Percentiles rank a stretch among this genome's conserved stretches.
Evolutionary conservation across 441 rosid genomes (phyloP).

Genomic region (Isatis lusitanica): DNA sequence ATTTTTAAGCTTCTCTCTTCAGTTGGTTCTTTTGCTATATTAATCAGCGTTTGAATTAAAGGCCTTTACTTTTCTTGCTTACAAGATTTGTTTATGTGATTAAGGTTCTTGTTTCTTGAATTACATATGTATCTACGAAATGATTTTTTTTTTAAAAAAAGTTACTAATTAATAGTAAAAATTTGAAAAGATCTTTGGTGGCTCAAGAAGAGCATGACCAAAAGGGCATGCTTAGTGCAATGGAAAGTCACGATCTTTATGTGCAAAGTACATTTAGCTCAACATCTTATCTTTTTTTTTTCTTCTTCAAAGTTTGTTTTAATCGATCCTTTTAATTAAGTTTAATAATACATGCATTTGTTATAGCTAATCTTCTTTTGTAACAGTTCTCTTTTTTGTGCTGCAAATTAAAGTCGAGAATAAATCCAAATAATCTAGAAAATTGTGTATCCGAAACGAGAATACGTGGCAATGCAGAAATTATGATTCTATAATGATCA

Average conservation of each 20-base stretch:
- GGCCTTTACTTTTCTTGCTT: not conserved
- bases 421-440: constrained; percentile 30
- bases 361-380: constrained; percentile 6
- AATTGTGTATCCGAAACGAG: not conserved
- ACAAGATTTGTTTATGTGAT: not conserved
- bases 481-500: not conserved
- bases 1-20: constrained; percentile 3
- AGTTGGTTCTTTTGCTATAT: not conserved
- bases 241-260: constrained; percentile 34
- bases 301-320: not conserved
- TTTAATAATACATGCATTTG: not conserved
- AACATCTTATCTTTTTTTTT: constrained; percentile 21
- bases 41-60: not conserved
- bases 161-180: not conserved
- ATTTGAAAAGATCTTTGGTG: not conserved
- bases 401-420: constrained; percentile 9
- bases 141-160: not conserved
- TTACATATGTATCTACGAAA: not conserved
- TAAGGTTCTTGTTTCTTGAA: constrained; percentile 8
- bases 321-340: not conserved
- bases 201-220: constrained; percentile 34
- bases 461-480: constrained; percentile 30
- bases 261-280: constrained; percentile 26
- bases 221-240: constrained; percentile 26
- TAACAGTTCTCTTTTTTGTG: not conserved